Evolutionary conservation across 176 grass and related monocot genomes (phyloP).

Genomic region (Lolium multiflorum): DNA sequence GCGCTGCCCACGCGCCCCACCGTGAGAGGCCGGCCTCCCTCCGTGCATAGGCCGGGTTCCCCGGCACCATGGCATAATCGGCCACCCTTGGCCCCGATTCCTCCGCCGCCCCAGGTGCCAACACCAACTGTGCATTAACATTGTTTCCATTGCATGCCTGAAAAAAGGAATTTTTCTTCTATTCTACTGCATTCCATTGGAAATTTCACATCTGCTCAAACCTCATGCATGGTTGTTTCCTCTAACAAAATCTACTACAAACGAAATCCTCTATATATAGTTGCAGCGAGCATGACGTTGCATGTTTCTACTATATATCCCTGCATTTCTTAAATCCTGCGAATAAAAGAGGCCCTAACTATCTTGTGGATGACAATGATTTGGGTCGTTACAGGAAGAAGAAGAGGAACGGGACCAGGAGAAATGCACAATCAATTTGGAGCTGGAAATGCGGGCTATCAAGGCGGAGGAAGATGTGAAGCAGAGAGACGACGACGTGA

Average conservation of each 20-base stretch:
- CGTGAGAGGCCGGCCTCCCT: conserved; percentile 40
- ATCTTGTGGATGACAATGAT: not conserved
- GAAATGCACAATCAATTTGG: conserved; percentile 5
- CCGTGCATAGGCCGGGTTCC: conserved; percentile 23
- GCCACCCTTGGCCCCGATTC: not conserved
- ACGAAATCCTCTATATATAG: not conserved
- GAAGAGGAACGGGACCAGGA: not conserved
- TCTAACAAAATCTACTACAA: not conserved
- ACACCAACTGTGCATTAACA: not conserved
- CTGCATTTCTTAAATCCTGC: not conserved
- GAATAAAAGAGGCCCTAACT: not conserved
- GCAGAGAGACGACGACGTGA: conserved; percentile 30
- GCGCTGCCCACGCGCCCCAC: conserved; percentile 53
- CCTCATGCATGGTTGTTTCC: too few species aligned
- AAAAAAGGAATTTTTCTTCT: not conserved
- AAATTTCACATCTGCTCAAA: not conserved
- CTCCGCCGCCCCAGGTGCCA: not conserved
- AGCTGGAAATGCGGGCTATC: conserved; percentile 40
- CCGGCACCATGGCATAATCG: not conserved
- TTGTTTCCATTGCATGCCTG: too few species aligned
- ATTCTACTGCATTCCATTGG: not conserved
- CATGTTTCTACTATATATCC: not conserved
- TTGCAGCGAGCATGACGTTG: not conserved
- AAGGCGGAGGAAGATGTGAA: conserved; percentile 44
- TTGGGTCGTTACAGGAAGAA: conserved; percentile 29